phyloP scores from a whole-genome alignment of 768 basidiomycete genomes.

The Naganishia onofrii region DNA sequence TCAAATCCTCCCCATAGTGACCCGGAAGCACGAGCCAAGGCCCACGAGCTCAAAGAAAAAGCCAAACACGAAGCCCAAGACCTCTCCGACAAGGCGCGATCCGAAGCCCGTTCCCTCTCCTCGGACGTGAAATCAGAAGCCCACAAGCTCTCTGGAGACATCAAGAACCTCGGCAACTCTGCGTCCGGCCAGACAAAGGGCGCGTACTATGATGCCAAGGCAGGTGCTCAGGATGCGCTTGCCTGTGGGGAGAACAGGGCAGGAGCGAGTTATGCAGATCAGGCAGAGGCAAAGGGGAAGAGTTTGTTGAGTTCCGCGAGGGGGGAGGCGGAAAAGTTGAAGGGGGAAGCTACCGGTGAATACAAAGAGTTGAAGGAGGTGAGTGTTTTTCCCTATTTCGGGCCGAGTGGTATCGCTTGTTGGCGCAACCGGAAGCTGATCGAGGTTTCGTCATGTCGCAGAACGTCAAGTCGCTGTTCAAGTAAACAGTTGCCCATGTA shows the following conservation, averaged over 20 bases:
- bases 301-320: conserved; percentile 6
- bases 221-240: conserved; percentile 22
- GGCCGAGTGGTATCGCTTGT: too few species aligned
- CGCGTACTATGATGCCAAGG: conserved; percentile 28
- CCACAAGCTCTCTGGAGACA: conserved; percentile 28
- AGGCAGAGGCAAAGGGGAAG: conserved; percentile 29
- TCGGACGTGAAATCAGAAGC: conserved; percentile 23
- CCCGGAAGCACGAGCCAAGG: conserved; percentile 25
- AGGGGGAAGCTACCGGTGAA: conserved; percentile 19
- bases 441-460: neutral
- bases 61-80: conserved; percentile 20
- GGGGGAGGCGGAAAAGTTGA: conserved; percentile 25
- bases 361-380: conserved; percentile 31
- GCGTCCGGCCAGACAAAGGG: conserved; percentile 22
- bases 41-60: conserved; percentile 15
- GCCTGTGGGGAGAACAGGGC: conserved; percentile 16
- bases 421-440: too few species aligned
- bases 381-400: too few species aligned
- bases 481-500: too few species aligned
- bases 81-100: conserved; percentile 6
- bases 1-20: conserved; percentile 6
- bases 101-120: neutral
- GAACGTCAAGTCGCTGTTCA: conserved; percentile 34
- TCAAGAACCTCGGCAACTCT: conserved; percentile 26
- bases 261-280: neutral